phyloP scores from a whole-genome alignment of 306 rosid species.

The Ormosia emarginata region DNA sequence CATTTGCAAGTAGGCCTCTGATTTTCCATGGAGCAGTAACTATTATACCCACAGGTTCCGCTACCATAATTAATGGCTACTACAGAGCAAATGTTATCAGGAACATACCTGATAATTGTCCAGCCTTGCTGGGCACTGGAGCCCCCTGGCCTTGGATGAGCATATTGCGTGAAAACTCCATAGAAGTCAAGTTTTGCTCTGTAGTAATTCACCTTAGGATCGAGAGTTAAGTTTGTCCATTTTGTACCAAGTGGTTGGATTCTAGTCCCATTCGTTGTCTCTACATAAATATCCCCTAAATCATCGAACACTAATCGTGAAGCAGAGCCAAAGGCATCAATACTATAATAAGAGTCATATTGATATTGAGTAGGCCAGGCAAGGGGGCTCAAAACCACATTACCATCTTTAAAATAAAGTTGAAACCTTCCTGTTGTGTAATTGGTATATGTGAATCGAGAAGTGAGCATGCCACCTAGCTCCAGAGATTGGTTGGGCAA shows the following conservation, averaged over 20 bases:
- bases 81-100: conserved; percentile 17
- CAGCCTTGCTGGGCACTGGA: conserved; percentile 6
- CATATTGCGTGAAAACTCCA: conserved; percentile 58
- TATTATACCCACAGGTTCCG: conserved; percentile 40
- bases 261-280: background rate
- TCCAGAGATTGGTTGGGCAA: conserved; percentile 46
- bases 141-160: conserved; percentile 48
- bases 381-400: conserved; percentile 21
- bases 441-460: conserved; percentile 29
- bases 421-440: conserved; percentile 54
- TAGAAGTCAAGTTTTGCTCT: conserved; percentile 52
- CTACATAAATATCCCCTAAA: conserved; percentile 36
- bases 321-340: background rate
- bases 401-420: conserved; percentile 18
- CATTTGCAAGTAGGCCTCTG: conserved; percentile 35
- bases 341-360: background rate
- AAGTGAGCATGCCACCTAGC: background rate
- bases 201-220: conserved; percentile 30
- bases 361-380: conserved; percentile 27
- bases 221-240: background rate
- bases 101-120: conserved; percentile 20
- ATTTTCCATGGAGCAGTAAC: conserved; percentile 34
- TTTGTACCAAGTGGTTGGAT: background rate
- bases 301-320: conserved; percentile 27
- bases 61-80: background rate